Evolutionary conservation across 768 basidiomycete species (phyloP), one percentile per base, ranked within the genome.

Genomic region (Rhodosporidiobolus odoratus): DNA sequence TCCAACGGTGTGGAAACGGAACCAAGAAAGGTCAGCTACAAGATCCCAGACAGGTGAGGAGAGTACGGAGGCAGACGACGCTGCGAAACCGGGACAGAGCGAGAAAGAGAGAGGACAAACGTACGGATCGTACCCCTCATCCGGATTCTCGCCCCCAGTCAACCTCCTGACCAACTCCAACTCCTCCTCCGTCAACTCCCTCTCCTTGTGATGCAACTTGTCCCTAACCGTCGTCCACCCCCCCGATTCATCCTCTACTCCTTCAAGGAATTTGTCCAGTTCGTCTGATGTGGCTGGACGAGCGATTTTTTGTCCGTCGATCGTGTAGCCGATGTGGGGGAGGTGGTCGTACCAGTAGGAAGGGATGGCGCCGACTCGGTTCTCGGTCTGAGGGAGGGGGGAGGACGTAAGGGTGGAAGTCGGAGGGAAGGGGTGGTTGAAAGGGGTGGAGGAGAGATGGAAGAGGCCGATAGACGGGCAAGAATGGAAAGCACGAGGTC

Each of bases 271-370:
- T 80, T 91, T 96, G 83, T 99, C 96, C 62, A 99, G 82, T 79
- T 98, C 96, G 78, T 99, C 96, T 53, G 93, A 93, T 75, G 88
- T 87, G 52, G 92, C 95, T 19, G 96, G 94, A 62, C 92, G 89
- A 72, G 98, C 84, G 58, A 99, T 88, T 79, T 88, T 88, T 82
- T 92, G 95, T 63, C 96, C 96, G 79, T 93, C 86, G 76, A 98
- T 87, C 80, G 92, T 86, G 81, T 99, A 99, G 56, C 96, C 96
- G 78, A 99, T 85, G 80, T 99, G 96, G n/a, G 96, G 96, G 75
- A 99, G 83, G 82, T 98, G 94, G 79, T 98, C 96, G 80, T 99
- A 99, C 93, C 95, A 99, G 77, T 99, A 93, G 85, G 89, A 89
- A 56, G 96, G 96, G 71, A 99, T 83, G 80, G 95, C 85, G 62